Evolutionary conservation across 2,329 filamentous ascomycete genomes (phyloP).

Genomic region (Venturia asperata): DNA sequence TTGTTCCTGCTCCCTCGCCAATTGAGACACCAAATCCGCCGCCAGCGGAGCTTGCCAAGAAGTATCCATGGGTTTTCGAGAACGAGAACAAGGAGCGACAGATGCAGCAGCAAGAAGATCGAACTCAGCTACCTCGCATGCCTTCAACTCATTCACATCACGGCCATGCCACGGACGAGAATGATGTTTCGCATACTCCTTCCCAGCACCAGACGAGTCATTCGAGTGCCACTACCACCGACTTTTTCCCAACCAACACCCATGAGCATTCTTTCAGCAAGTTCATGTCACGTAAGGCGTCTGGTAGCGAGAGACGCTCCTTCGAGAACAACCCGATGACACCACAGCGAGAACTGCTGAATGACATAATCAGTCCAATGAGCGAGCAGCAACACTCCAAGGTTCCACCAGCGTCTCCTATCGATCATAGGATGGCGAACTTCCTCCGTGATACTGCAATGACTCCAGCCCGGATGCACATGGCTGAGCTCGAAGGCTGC

Average conservation of each 20-base stretch:
- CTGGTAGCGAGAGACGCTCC: slow-evolving; percentile 13
- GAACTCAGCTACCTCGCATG: not conserved
- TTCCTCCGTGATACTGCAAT: slow-evolving; percentile 16
- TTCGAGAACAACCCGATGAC: slow-evolving; percentile 14
- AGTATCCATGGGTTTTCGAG: slow-evolving; percentile 27
- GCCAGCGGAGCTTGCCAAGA: slow-evolving; percentile 22
- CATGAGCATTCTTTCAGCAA: slow-evolving; percentile 31
- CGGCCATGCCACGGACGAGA: not conserved
- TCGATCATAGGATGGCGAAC: slow-evolving; percentile 4
- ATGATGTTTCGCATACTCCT: slow-evolving; percentile 21
- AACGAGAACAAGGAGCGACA: slow-evolving; percentile 7
- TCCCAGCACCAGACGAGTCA: slow-evolving; percentile 32
- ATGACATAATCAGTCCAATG: slow-evolving; percentile 16
- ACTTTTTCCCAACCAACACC: slow-evolving; percentile 37
- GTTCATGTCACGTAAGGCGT: slow-evolving; percentile 21
- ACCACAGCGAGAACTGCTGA: slow-evolving; percentile 3
- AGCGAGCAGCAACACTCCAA: slow-evolving; percentile 10
- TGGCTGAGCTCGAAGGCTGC: slow-evolving; percentile 6
- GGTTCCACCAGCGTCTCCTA: slow-evolving; percentile 8
- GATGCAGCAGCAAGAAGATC: not conserved
- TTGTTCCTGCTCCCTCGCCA: slow-evolving; percentile 31
- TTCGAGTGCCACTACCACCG: slow-evolving; percentile 35
- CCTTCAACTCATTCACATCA: slow-evolving; percentile 1
- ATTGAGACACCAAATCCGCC: slow-evolving; percentile 22
- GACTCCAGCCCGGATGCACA: slow-evolving; percentile 3